Evolutionary conservation across 768 basidiomycete species (phyloP), one percentile per base, ranked within the genome.

Genomic region (Pulveroboletus sp.): DNA sequence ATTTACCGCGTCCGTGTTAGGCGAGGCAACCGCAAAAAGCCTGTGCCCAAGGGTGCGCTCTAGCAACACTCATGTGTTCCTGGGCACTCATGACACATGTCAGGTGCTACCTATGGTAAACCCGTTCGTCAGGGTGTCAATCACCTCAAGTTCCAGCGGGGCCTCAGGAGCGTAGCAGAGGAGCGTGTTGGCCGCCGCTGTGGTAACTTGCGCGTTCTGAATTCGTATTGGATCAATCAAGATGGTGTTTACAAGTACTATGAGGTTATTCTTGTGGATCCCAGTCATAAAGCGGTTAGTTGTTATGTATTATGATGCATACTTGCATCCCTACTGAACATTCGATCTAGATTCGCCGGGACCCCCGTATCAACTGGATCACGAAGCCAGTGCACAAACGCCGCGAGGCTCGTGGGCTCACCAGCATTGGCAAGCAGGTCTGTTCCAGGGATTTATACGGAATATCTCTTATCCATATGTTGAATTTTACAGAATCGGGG

Each of bases 191-290:
- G 95, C 54, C 84, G 82, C 66, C 82, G 94, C 59, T 99, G 97
- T 67, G 94, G 93, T 45, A 98, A 98, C 72, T 72, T 99, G 65
- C 85, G 97, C 47, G 97, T 99, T 57, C 69, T 97, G 63, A 97
- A 95, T 76, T 97, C 95, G 40, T 98, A 98, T 81, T 99, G 97
- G 97, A 76, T 99, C 66, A 98, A 98, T 75, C 93, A 95, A 75
- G 94, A 97, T 67, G 93, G 94, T 72, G 90, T 97, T 25, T 97
- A 95, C 84, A 97, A 95, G 72, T 97, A 97, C 78, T 99, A 84
- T 76, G 97, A 99, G 70, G 92, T 99, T 64, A 98, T 99, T 69
- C 82, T 97, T 57, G 94, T 99, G 50, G 97, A 99, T 66, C 93
- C 93, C 51, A 85, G 69, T 67, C 92, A 95, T 78, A 94, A 93